Evolutionary conservation across 345 rosid genomes (phyloP), one percentile per base, ranked within the genome.

Genomic region (Acer campestre): DNA sequence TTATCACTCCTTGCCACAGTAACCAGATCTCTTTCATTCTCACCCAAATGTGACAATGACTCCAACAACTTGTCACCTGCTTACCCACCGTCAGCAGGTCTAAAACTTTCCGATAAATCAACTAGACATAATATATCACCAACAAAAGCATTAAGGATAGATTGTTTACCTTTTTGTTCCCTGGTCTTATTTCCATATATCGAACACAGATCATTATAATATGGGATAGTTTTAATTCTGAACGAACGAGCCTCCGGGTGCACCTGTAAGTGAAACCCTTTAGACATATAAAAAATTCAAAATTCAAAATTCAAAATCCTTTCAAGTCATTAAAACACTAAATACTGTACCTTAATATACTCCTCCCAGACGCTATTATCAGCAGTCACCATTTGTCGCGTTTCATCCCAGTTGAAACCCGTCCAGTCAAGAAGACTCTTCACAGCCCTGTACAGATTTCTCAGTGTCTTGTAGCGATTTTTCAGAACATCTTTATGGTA

Each of bases 391-490:
- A 88, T 92, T 18, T 86, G 90, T n/a, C 87, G 84, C 48, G 75
- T 83, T 6, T 85, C 86, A 69, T 94, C 97, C 94, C 96, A 94
- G 73, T 80, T 80, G 73, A 93, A 94, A 13, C 93, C 95, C 49
- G 74, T 75, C 79, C 85, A 85, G 16, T 77, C 86, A 70, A 92
- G 89, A 68, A 92, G 88, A 69, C 74, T 89, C 80, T 77, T 92
- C 2, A 89, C 82, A 51, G 90, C 84, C 85, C 55, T 91, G 78
- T 86, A 91, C 80, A 88, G 77, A 85, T 86, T 90, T 75, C 94
- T 89, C 55, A 90, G 74, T 0, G 96, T 89, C 71, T 92, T 91
- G 67, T 89, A 92, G 12, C 94, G 79, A 66, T 90, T 93, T 73
- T 94, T 94, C 17, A 93, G 78, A 71, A 93, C 89, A 64, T 94